phyloP scores from a whole-genome alignment of 1,139 yeast species.

The Suhomyces bribrorum region DNA sequence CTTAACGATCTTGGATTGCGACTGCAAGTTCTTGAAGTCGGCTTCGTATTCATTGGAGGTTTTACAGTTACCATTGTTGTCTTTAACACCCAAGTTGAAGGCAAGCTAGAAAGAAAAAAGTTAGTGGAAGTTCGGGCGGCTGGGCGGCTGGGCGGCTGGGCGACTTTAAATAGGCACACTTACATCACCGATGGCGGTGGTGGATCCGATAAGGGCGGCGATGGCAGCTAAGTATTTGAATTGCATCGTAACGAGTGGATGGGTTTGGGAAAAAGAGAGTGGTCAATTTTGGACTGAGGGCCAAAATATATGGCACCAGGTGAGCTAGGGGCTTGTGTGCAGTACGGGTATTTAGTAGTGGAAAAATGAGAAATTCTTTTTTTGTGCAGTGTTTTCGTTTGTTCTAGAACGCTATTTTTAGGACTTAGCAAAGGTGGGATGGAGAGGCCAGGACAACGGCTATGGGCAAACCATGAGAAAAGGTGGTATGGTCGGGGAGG shows the following conservation, averaged over 20 bases:
- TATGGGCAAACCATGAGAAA: too few relatives aligned
- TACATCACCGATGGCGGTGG: slow-evolving; percentile 48
- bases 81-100: slow-evolving; percentile 81
- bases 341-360: neutral
- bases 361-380: slow-evolving; percentile 1
- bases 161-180: slow-evolving; percentile 23
- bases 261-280: slow-evolving; percentile 6
- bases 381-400: slow-evolving; percentile 8
- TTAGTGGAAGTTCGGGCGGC: neutral
- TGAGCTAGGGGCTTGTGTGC: neutral
- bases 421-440: neutral
- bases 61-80: slow-evolving; percentile 71
- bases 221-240: slow-evolving; percentile 39
- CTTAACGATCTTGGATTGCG: slow-evolving; percentile 64
- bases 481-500: too few relatives aligned
- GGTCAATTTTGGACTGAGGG: neutral
- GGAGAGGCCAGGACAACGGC: too few relatives aligned
- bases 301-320: slow-evolving; percentile 1
- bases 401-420: slow-evolving; percentile 14
- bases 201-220: slow-evolving; percentile 40
- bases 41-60: slow-evolving; percentile 60
- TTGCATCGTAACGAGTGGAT: slow-evolving; percentile 33
- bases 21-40: slow-evolving; percentile 59
- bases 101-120: slow-evolving; percentile 47
- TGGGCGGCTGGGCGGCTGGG: neutral